Evolutionary conservation across 306 rosid species (phyloP), one percentile per base, ranked within the genome.

Genomic region (barrel medic (Medicago truncatula)): DNA sequence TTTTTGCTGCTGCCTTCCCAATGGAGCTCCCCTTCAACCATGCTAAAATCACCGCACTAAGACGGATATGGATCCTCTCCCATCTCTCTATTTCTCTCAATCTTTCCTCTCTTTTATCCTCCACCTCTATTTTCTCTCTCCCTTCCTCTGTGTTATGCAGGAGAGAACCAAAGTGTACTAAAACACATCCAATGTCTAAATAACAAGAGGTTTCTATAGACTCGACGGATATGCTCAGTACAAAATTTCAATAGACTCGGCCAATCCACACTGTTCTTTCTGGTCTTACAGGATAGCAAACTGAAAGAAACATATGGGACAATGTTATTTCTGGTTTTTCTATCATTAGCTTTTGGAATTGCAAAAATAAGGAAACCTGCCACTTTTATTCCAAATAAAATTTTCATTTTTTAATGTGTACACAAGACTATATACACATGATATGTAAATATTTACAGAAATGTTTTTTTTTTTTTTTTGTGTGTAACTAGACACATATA

Each of bases 401-500:
- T 41, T 62, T 31, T 38, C 15, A 67, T 16, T 10, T 21, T 28
- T 8, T 25, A 23, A 9, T 2, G 71, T 8, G 71, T 8, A 7
- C 41, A 41, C 9, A 34, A 13, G 16, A 69, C 60, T 62, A 73
- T 74, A 74, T 68, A 63, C 70, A 77, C 64, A 81, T 16, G 72
- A 38, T 39, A 44, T 53, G 46, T 8, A 70, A 54, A 43, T 85
- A 75, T 85, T 71, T 85, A 82, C 80, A 81, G 49, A 53, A 4
- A 58, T 71, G 43, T 71, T 66, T 11, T 64, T 28, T 28, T 28
- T 28, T 28, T 3, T 28, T 21, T 21, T 21, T 21, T n/a, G n/a
- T n/a, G 4, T 28, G 31, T 28, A 28, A 28, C 31, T 28, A 28
- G 3, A 28, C 31, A 28, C 31, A 28, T 28, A 28, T 28, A 28